These are phyloP conservation scores for Pascua sp. DNA, from an alignment of 1,284 basidiomycete species.

Conservation along the genomic window DNA sequence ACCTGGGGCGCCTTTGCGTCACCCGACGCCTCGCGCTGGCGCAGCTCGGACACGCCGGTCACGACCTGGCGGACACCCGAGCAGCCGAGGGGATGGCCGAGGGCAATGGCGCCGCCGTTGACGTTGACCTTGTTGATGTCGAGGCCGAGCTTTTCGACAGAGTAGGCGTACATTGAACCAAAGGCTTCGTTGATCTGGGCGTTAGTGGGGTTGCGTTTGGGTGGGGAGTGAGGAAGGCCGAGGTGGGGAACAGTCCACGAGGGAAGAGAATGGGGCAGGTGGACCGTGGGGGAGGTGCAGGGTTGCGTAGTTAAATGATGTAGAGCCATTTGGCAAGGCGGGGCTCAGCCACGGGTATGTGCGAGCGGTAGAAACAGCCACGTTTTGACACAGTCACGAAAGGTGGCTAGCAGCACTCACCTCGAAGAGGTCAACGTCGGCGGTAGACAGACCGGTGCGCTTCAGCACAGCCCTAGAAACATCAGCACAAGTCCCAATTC, in stretches of 20 bases:
- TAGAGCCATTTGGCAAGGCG: too few relatives aligned
- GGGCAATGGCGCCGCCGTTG: constrained; percentile 61
- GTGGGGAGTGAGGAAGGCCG: too few relatives aligned
- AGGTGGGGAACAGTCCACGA: too few relatives aligned
- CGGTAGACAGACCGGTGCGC: constrained; percentile 62
- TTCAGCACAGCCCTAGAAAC: constrained; percentile 50
- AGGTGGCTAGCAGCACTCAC: too few relatives aligned
- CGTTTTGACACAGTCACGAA: too few relatives aligned
- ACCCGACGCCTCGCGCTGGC: constrained; percentile 19
- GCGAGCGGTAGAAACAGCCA: too few relatives aligned
- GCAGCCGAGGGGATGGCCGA: constrained; percentile 22
- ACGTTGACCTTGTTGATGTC: constrained; percentile 76
- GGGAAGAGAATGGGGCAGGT: too few relatives aligned
- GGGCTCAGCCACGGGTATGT: too few relatives aligned
- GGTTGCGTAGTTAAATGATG: too few relatives aligned
- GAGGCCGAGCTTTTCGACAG: constrained; percentile 65
- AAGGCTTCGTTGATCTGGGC: constrained; percentile 74
- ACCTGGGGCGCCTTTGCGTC: constrained; percentile 15
- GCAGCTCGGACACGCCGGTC: constrained; percentile 28
- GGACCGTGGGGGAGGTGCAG: too few relatives aligned
- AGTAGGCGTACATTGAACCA: constrained; percentile 79
- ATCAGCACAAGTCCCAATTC: too few relatives aligned
- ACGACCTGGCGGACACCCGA: constrained; percentile 32
- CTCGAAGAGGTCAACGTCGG: constrained; percentile 79
- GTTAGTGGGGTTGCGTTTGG: too few relatives aligned